Percentiles rank a stretch among this genome's conserved stretches.
Evolutionary conservation across 495 filamentous ascomycete genomes (phyloP).

Genomic region (Penicillium mononematosum): DNA sequence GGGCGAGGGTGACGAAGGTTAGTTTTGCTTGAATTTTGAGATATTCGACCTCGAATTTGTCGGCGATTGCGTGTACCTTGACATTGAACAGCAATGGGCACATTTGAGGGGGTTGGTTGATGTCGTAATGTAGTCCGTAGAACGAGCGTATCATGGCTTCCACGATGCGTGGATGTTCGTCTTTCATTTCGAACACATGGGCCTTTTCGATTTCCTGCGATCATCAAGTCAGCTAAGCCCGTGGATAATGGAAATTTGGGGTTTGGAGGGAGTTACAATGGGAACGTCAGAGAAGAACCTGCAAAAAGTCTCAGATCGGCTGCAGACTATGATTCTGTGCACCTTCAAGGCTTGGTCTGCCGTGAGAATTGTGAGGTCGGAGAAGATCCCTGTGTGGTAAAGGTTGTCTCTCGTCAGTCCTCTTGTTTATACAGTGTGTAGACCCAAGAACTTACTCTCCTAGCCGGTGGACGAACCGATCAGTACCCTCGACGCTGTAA

Average conservation of each 20-base stretch:
- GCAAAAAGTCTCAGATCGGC: background rate
- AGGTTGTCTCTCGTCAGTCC: background rate
- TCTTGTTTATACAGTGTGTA: background rate
- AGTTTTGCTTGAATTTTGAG: slow-evolving; percentile 35
- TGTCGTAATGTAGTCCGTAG: slow-evolving; percentile 29
- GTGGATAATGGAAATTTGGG: background rate
- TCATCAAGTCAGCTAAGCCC: background rate
- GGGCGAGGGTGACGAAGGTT: slow-evolving; percentile 32
- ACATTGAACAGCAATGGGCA: slow-evolving; percentile 28
- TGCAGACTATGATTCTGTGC: background rate
- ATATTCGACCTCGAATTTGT: slow-evolving; percentile 39
- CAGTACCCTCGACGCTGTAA: background rate
- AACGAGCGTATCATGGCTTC: slow-evolving; percentile 31
- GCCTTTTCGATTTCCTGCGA: background rate
- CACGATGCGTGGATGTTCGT: slow-evolving; percentile 32
- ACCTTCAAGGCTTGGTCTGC: background rate
- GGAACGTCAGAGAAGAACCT: background rate
- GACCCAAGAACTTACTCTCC: background rate
- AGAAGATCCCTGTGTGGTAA: background rate
- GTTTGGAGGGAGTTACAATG: background rate
- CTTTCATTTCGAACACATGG: background rate
- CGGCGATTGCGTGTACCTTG: slow-evolving; percentile 43
- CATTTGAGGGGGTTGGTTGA: slow-evolving; percentile 23
- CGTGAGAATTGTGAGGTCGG: background rate
- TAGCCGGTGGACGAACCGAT: background rate